phyloP scores from a whole-genome alignment of 768 basidiomycete genomes.

The Lyophyllum semitale region DNA sequence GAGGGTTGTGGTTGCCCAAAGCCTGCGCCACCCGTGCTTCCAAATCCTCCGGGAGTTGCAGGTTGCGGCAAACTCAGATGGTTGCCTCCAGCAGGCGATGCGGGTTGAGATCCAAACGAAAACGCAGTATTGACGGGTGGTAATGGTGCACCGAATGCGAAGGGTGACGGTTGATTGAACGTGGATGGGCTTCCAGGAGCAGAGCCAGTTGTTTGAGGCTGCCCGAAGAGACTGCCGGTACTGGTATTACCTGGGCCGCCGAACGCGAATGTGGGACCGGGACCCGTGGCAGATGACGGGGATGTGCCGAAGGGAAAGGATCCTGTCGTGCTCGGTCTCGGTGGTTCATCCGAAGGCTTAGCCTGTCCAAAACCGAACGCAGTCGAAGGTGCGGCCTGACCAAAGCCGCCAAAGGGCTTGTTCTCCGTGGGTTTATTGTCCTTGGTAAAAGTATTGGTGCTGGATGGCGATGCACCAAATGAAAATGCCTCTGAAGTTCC shows the following conservation, averaged over 20 bases:
- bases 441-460: constrained; percentile 49
- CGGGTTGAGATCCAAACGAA: constrained; percentile 58
- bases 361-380: constrained; percentile 50
- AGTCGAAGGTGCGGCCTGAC: constrained; percentile 37
- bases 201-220: constrained; percentile 39
- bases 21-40: constrained; percentile 33
- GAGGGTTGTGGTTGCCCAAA: constrained; percentile 39
- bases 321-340: constrained; percentile 39
- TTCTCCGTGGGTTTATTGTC: constrained; percentile 49
- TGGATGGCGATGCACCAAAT: constrained; percentile 39
- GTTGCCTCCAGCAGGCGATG: constrained; percentile 51
- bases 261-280: constrained; percentile 47
- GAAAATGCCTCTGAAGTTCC: constrained; percentile 34
- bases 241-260: constrained; percentile 34
- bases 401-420: constrained; percentile 51
- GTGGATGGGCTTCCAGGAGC: constrained; percentile 62
- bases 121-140: constrained; percentile 41
- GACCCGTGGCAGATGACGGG: constrained; percentile 37
- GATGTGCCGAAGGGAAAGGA: constrained; percentile 52
- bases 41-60: constrained; percentile 41
- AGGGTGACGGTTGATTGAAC: constrained; percentile 48
- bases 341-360: constrained; percentile 34
- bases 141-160: constrained; percentile 46
- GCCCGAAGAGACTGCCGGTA: constrained; percentile 43
- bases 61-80: constrained; percentile 38